phyloP scores from a whole-genome alignment of 306 rosid genomes.

The Lithocarpus polystachyus region DNA sequence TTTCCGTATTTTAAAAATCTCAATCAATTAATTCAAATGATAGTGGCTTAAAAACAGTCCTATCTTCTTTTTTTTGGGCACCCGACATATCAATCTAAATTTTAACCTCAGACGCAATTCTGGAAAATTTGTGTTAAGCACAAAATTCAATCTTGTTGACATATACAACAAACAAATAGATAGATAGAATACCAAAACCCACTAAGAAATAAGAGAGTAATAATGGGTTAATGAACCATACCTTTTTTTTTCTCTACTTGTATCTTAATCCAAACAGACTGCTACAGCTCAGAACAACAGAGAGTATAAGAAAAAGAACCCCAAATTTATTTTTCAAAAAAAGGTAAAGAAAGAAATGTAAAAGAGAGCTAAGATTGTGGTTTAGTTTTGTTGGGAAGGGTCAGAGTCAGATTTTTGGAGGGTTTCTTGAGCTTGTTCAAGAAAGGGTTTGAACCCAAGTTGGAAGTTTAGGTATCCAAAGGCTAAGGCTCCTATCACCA shows the following conservation, averaged over 20 bases:
- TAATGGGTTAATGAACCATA: not conserved
- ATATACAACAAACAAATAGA: not conserved
- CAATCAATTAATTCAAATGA: no score
- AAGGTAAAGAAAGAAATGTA: constrained; percentile 4
- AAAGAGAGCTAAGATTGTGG: constrained; percentile 34
- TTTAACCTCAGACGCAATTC: not conserved
- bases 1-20: no score
- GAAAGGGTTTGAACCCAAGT: constrained; percentile 73
- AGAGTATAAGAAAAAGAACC: not conserved
- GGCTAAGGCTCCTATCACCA: constrained; percentile 83
- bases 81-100: not conserved
- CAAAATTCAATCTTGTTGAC: not conserved
- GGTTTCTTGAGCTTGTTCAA: constrained; percentile 59
- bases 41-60: no score
- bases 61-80: no score
- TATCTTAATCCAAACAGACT: constrained; percentile 1
- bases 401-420: constrained; percentile 35
- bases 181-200: not conserved
- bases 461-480: constrained; percentile 75
- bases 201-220: not conserved
- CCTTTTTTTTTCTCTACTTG: not conserved
- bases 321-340: no score
- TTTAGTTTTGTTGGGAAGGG: constrained; percentile 27
- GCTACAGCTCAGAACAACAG: not conserved
- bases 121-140: not conserved